phyloP scores from a whole-genome alignment of 1,284 basidiomycete genomes.

The Rhodotorula sp. region DNA sequence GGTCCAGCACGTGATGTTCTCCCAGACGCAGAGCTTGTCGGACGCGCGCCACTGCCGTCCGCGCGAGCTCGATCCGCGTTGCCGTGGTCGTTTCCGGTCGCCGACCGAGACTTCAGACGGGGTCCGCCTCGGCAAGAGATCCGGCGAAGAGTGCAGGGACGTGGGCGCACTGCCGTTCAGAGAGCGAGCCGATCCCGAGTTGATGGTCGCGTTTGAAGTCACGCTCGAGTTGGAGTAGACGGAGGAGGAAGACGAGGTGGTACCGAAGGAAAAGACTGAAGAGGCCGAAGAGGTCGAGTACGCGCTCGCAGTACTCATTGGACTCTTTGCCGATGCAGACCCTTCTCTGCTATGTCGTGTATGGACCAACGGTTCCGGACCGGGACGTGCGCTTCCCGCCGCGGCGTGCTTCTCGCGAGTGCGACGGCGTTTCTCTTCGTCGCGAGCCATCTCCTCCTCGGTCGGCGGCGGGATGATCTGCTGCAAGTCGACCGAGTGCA shows the following conservation, averaged over 20 bases:
- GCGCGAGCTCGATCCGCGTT: constrained; percentile 7
- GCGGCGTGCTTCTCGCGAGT: background rate
- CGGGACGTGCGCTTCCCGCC: background rate
- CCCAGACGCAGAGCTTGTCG: constrained; percentile 44
- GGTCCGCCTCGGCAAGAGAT: constrained; percentile 22
- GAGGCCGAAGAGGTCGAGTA: constrained; percentile 39
- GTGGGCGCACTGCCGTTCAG: constrained; percentile 14
- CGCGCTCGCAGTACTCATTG: constrained; percentile 25
- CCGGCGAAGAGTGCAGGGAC: constrained; percentile 27
- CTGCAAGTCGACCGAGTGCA: constrained; percentile 81
- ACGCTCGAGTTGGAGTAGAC: constrained; percentile 32
- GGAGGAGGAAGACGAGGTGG: constrained; percentile 34
- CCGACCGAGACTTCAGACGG: constrained; percentile 34
- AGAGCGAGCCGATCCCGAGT: constrained; percentile 4
- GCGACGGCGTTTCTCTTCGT: background rate
- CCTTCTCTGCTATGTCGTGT: background rate
- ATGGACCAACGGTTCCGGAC: constrained; percentile 2
- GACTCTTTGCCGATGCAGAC: constrained; percentile 6
- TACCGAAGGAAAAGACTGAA: constrained; percentile 39
- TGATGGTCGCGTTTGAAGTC: constrained; percentile 24
- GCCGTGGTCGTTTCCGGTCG: constrained; percentile 36
- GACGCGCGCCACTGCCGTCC: background rate
- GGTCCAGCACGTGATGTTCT: constrained; percentile 47
- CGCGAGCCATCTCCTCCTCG: constrained; percentile 12
- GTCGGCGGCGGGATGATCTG: constrained; percentile 56